A percentile compares a stretch with the other conserved stretches of the same genome.
phyloP scores from a whole-genome alignment of 2,329 filamentous ascomycete genomes.

The Trichoderma gracile region DNA sequence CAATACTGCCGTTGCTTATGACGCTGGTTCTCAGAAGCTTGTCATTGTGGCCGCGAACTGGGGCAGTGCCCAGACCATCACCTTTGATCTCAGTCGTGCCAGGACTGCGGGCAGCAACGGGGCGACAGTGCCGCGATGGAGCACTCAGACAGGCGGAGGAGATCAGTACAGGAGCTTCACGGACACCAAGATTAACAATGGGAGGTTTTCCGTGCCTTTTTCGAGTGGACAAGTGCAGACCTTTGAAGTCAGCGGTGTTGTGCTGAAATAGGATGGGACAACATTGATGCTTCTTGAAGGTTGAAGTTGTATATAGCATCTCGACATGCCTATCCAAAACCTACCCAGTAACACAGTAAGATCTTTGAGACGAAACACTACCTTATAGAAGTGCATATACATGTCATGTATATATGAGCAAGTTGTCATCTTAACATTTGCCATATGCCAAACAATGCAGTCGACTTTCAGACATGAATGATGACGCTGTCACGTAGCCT shows the following conservation, averaged over 20 bases:
- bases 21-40: slow-evolving; percentile 8
- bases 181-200: slow-evolving; percentile 10
- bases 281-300: too few relatives aligned
- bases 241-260: slow-evolving; percentile 15
- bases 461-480: too few relatives aligned
- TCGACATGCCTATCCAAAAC: too few relatives aligned
- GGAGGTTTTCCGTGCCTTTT: slow-evolving; percentile 6
- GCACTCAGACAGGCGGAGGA: slow-evolving; percentile 3
- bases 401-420: too few relatives aligned
- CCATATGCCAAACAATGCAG: too few relatives aligned
- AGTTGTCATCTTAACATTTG: too few relatives aligned
- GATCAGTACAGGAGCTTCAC: slow-evolving; percentile 13
- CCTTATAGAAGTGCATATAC: too few relatives aligned
- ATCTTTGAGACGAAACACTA: too few relatives aligned
- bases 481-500: too few relatives aligned
- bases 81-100: background rate
- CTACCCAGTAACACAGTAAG: too few relatives aligned
- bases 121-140: slow-evolving; percentile 12
- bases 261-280: background rate
- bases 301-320: too few relatives aligned
- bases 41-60: slow-evolving; percentile 7
- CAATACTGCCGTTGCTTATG: slow-evolving; percentile 9
- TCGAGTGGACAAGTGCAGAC: slow-evolving; percentile 12
- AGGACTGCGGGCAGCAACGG: slow-evolving; percentile 4
- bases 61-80: slow-evolving; percentile 12